phyloP scores from a whole-genome alignment of 345 rosid genomes.

The Orychophragmus violaceus region DNA sequence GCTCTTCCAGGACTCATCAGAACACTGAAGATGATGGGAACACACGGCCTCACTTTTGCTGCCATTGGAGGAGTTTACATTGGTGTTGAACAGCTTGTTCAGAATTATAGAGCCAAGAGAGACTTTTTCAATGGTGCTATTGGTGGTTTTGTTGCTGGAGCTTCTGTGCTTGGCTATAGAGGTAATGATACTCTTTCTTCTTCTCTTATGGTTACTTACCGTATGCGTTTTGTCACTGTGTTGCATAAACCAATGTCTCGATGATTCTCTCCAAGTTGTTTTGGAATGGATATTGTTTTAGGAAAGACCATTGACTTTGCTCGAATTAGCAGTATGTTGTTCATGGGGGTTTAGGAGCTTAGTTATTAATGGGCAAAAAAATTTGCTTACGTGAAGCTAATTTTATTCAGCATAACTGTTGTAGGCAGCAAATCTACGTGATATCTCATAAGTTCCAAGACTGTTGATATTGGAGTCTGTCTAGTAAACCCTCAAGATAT shows the following conservation, averaged over 20 bases:
- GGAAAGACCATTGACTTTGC: neutral
- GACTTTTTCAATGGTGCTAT: conserved; percentile 89
- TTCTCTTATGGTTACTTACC: neutral
- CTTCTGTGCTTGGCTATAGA: conserved; percentile 73
- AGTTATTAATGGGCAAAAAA: neutral
- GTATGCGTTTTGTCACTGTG: neutral
- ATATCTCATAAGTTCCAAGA: neutral
- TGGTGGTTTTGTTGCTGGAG: conserved; percentile 96
- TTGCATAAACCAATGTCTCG: neutral
- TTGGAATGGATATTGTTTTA: neutral
- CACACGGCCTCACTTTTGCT: conserved; percentile 78
- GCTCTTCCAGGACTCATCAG: conserved; percentile 91
- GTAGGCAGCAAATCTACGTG: neutral
- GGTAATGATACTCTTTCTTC: conserved; percentile 37
- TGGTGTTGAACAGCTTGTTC: conserved; percentile 91
- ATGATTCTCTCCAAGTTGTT: neutral
- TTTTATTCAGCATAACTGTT: no score
- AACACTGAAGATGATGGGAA: conserved; percentile 97
- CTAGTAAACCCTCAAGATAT: neutral
- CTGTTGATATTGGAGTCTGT: neutral
- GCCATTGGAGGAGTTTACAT: conserved; percentile 95
- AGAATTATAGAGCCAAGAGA: conserved; percentile 70
- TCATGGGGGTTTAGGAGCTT: conserved; percentile 5
- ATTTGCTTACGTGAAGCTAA: no score
- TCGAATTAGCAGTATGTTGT: neutral